Percentiles rank a stretch among this genome's conserved stretches.
phyloP scores from a whole-genome alignment of 192 early-diverging fungal genomes.

The Backusella tuberculispora region DNA sequence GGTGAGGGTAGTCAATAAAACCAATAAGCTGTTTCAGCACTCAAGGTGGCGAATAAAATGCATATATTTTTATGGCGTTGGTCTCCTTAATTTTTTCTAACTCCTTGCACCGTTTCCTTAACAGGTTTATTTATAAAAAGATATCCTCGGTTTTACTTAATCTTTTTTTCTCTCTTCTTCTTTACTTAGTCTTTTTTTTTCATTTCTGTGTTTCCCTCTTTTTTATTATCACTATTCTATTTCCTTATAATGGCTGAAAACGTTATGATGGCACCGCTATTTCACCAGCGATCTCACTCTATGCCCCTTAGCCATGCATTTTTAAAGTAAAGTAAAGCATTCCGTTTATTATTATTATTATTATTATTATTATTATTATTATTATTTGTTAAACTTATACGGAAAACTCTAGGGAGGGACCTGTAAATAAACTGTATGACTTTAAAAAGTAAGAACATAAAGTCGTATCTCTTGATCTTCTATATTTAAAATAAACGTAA shows the following conservation, averaged over 20 bases:
- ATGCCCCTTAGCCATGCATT: constrained; percentile 21
- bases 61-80: constrained; percentile 3
- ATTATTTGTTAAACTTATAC: neutral
- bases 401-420: neutral
- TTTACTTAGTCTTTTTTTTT: neutral
- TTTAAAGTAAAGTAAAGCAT: constrained; percentile 18
- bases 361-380: neutral
- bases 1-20: neutral
- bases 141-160: neutral
- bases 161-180: neutral
- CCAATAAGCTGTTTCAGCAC: constrained; percentile 9
- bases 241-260: constrained; percentile 13
- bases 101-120: constrained; percentile 22
- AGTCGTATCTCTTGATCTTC: neutral
- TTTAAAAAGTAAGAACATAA: constrained; percentile 10
- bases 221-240: neutral
- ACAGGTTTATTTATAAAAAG: constrained; percentile 23
- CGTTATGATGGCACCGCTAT: constrained; percentile 15
- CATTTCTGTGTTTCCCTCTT: neutral
- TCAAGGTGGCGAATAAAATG: constrained; percentile 9
- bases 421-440: constrained; percentile 5
- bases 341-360: neutral
- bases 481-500: neutral
- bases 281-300: constrained; percentile 20
- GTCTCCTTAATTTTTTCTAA: constrained; percentile 1